phyloP scores from a whole-genome alignment of 2,329 filamentous ascomycete species.

The Colletotrichum coccodes region DNA sequence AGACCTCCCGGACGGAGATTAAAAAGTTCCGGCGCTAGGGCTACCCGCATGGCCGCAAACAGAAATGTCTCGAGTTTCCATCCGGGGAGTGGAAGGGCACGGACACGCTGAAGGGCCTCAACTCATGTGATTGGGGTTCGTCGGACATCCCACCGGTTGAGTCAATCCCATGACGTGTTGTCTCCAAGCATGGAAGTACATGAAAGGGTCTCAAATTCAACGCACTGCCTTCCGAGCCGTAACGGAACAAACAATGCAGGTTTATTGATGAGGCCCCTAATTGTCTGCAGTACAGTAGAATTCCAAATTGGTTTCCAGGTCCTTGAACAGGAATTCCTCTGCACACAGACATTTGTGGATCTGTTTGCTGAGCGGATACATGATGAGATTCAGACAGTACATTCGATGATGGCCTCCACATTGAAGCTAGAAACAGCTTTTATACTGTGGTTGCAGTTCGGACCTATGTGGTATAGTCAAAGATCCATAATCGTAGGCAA shows the following conservation, averaged over 20 bases:
- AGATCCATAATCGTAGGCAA: not conserved
- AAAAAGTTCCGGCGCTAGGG: slow-evolving; percentile 1
- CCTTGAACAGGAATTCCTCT: not conserved
- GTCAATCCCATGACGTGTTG: not conserved
- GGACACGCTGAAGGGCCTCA: not conserved
- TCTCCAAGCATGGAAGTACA: not conserved
- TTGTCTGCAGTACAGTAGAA: too few species aligned
- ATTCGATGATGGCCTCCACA: not conserved
- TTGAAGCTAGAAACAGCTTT: not conserved
- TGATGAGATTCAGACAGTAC: not conserved
- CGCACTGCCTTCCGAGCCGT: too few species aligned
- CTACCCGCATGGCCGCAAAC: not conserved
- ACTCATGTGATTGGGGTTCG: not conserved
- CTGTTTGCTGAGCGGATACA: not conserved
- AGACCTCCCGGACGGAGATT: not conserved
- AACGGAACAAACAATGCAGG: too few species aligned
- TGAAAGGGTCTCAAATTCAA: too few species aligned
- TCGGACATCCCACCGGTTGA: not conserved
- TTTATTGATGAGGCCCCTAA: too few species aligned
- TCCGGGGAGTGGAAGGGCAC: not conserved
- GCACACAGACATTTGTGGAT: not conserved
- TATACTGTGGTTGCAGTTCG: not conserved
- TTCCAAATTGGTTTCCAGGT: not conserved
- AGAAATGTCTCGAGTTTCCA: not conserved
- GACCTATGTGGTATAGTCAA: not conserved